Percentiles rank a stretch among this genome's conserved stretches.
These are phyloP conservation scores for Kazachstania taianensis DNA, from an alignment of 805 yeast genomes.

Conservation along the genomic window DNA sequence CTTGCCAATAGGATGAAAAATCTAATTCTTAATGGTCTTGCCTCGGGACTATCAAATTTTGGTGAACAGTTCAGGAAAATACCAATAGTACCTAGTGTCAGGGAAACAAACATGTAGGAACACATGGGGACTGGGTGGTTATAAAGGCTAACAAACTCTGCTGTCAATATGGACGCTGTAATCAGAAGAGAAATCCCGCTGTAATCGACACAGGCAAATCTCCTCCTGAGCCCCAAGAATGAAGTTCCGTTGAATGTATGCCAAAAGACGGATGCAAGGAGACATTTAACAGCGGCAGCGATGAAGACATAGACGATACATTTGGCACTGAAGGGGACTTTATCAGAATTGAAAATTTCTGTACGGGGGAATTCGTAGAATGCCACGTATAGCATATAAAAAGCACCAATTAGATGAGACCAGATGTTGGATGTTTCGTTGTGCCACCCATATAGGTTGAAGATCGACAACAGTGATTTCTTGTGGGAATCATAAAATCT, in stretches of 20 bases:
- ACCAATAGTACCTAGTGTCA: slow-evolving; percentile 61
- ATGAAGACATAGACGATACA: slow-evolving; percentile 52
- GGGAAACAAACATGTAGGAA: slow-evolving; percentile 49
- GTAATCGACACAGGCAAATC: slow-evolving; percentile 89
- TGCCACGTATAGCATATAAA: slow-evolving; percentile 46
- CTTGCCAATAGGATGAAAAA: slow-evolving; percentile 73
- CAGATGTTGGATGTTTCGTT: slow-evolving; percentile 90
- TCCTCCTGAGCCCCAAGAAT: slow-evolving; percentile 46
- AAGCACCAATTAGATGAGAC: slow-evolving; percentile 75
- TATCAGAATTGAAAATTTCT: slow-evolving; percentile 39
- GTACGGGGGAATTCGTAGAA: slow-evolving; percentile 56
- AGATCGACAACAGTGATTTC: slow-evolving; percentile 53
- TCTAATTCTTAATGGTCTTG: slow-evolving; percentile 65
- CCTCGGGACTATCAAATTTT: slow-evolving; percentile 77
- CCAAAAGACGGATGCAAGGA: slow-evolving; percentile 75
- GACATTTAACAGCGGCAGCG: slow-evolving; percentile 64
- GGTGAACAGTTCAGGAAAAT: slow-evolving; percentile 86
- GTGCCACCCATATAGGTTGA: slow-evolving; percentile 41
- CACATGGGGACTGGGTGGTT: slow-evolving; percentile 13
- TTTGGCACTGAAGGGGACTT: slow-evolving; percentile 27
- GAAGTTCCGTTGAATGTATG: slow-evolving; percentile 84
- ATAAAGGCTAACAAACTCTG: slow-evolving; percentile 71
- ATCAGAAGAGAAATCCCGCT: slow-evolving; percentile 87
- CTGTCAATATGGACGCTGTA: slow-evolving; percentile 78
- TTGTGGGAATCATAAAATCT: slow-evolving; percentile 60